These are phyloP conservation scores for Arctostaphylos glauca DNA, from an alignment of 148 eudicot genomes.

Conservation along the genomic window DNA sequence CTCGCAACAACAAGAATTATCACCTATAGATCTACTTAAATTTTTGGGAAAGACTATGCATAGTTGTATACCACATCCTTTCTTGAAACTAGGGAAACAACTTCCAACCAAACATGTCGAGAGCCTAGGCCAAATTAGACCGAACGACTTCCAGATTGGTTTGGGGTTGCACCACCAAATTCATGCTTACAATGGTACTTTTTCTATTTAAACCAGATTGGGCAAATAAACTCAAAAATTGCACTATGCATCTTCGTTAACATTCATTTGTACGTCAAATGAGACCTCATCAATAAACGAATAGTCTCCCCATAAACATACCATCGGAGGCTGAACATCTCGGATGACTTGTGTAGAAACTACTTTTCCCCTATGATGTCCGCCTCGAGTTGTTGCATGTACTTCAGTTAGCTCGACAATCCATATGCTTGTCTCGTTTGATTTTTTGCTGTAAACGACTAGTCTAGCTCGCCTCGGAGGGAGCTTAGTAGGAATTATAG, in stretches of 20 bases:
- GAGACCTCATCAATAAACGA: neutral
- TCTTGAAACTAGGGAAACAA: neutral
- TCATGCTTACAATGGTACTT: neutral
- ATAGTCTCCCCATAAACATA: constrained; percentile 43
- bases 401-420: constrained; percentile 72
- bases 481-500: constrained; percentile 68
- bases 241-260: constrained; percentile 14
- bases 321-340: constrained; percentile 94
- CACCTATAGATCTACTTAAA: no score
- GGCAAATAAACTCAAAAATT: constrained; percentile 2
- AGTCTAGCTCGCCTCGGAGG: constrained; percentile 82
- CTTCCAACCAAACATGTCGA: neutral
- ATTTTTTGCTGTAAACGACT: constrained; percentile 62
- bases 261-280: neutral
- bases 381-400: constrained; percentile 82
- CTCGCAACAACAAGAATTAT: neutral
- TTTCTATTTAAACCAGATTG: constrained; percentile 7
- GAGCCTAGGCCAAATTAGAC: neutral
- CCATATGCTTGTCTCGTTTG: constrained; percentile 83
- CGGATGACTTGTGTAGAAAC: constrained; percentile 62
- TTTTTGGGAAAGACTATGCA: neutral
- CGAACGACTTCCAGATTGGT: neutral
- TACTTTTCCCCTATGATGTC: constrained; percentile 86
- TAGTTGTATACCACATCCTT: neutral
- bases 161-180: neutral